These are phyloP conservation scores for Giardia muris DNA, from an alignment of 208 protist genomes.

Conservation along the genomic window DNA sequence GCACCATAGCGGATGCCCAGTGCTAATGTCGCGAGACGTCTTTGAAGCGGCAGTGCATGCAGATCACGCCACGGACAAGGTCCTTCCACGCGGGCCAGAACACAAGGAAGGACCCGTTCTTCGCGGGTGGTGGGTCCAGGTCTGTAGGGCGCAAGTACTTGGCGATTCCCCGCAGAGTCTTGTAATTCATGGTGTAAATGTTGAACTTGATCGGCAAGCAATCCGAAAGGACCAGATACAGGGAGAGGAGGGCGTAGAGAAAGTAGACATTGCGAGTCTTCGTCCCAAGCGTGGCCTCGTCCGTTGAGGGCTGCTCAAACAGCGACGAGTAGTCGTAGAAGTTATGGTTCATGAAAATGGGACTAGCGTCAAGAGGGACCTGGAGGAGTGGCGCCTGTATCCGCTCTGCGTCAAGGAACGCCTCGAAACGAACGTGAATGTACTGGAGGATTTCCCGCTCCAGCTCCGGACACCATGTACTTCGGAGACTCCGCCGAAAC, in stretches of 20 bases:
- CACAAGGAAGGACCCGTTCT: background rate
- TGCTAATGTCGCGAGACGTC: background rate
- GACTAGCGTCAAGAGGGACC: background rate
- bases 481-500: background rate
- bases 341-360: background rate
- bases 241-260: background rate
- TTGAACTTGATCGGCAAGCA: background rate
- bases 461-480: background rate
- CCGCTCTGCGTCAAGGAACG: background rate
- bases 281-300: background rate
- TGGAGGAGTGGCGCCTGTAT: background rate
- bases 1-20: too few relatives aligned
- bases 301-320: background rate
- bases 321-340: background rate
- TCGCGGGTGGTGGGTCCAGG: background rate
- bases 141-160: background rate
- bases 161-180: background rate
- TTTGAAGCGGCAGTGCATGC: background rate
- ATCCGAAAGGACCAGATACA: background rate
- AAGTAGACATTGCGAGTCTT: background rate
- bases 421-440: background rate
- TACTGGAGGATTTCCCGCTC: background rate
- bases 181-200: slow-evolving; percentile 1
- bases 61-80: background rate
- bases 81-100: background rate